Base-by-base conservation (phyloP, 1,284 basidiomycete genomes). In the Rhodotorula sp. region DNA sequence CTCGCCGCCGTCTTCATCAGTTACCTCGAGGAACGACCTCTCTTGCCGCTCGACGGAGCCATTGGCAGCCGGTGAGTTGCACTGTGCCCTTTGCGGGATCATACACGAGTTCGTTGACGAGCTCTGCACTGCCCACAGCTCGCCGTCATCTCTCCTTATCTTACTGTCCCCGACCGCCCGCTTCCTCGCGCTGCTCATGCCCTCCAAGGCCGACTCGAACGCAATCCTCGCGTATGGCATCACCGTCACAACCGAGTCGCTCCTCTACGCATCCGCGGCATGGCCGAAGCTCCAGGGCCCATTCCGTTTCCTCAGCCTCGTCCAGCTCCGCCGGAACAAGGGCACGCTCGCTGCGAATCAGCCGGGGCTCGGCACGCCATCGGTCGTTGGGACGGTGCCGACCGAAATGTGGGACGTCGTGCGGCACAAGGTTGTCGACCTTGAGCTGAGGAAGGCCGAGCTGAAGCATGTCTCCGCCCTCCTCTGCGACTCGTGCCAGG, bases 351-450 rank as follows among this genome's bases (percentile, higher is more conserved):
- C 8, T 8, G 5, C 22, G 3, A 29, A 6, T 22, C 32, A 32
- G 32, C 8, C 2, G 13, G 4, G 0, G 3, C 27, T 0, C 29
- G 39, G 3, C n/a, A 36, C 27, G n/a, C 32, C 5, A 5, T 62
- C 61, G 1, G 32, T 39, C 3, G 53, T 36, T 32, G 39, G 17
- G 39, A 5, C 13, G 13, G 25, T 63, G 3, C 62, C 62, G 29
- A 46, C 17, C 41, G 62, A 63, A 8, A 41, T 64, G 8, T 64
- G 62, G 62, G 27, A 46, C 5, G 5, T 46, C 27, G n/a, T 64
- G 29, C 29, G 27, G 41, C 62, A 64, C 32, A 21, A 64, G 34
- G 17, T 56, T 1, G 25, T 48, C 32, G 54, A 64, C 32, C 22
- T 36, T 32, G 62, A 55, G 53, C 32, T 64, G 2, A 1, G 3